These are phyloP conservation scores for Acmispon strigosus DNA, from an alignment of 306 rosid species.

Conservation along the genomic window DNA sequence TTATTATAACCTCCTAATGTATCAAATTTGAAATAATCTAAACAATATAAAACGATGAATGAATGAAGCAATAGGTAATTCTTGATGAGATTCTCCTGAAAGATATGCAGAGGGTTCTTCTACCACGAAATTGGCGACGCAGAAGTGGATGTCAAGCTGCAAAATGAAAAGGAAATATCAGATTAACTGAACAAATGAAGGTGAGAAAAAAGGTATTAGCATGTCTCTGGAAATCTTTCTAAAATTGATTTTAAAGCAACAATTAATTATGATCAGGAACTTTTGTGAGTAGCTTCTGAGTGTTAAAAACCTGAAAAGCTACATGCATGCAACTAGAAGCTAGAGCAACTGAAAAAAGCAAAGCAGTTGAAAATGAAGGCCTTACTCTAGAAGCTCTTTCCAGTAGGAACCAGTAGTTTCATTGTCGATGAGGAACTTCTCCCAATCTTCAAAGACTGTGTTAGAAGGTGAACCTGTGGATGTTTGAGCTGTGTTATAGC, in stretches of 20 bases:
- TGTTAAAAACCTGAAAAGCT: no score
- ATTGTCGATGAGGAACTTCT: slow-evolving; percentile 48
- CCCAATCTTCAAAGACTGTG: slow-evolving; percentile 58
- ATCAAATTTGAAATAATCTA: slow-evolving; percentile 3
- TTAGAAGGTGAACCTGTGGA: slow-evolving; percentile 32
- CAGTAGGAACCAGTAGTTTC: slow-evolving; percentile 56
- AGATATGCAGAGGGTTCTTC: slow-evolving; percentile 17
- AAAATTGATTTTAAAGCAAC: no score
- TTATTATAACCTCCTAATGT: background rate
- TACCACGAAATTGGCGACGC: slow-evolving; percentile 34
- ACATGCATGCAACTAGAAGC: background rate
- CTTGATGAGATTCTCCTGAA: background rate
- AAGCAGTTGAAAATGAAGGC: background rate
- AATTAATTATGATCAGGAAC: no score
- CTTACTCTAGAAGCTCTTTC: slow-evolving; percentile 80
- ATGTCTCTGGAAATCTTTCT: no score
- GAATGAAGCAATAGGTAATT: slow-evolving; percentile 12
- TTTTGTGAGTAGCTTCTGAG: no score
- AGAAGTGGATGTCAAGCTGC: slow-evolving; percentile 55
- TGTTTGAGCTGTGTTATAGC: slow-evolving; percentile 8
- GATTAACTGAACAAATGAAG: no score
- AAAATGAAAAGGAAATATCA: slow-evolving; percentile 17
- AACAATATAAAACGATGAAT: slow-evolving; percentile 22
- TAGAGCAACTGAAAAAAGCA: background rate
- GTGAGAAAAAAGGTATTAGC: background rate